phyloP scores from a whole-genome alignment of 2,329 filamentous ascomycete genomes.

The Basipetospora chlamydospora region DNA sequence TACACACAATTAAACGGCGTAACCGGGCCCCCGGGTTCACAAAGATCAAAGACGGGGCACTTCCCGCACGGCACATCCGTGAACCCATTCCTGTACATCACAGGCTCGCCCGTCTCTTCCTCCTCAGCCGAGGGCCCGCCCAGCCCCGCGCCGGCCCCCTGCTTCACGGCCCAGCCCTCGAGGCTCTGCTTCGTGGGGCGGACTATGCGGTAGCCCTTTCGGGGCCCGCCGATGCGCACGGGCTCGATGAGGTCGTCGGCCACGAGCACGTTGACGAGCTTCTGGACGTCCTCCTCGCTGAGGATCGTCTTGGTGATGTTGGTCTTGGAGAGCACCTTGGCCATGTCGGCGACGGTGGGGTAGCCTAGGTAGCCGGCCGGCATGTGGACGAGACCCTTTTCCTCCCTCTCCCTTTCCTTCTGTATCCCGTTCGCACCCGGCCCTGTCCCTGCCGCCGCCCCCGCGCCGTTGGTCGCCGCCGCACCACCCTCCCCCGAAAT shows the following conservation, averaged over 20 bases:
- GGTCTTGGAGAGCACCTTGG: slow-evolving; percentile 53
- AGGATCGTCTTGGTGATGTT: slow-evolving; percentile 57
- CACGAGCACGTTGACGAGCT: slow-evolving; percentile 75
- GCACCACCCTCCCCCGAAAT: slow-evolving; percentile 13
- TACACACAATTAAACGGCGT: slow-evolving; percentile 85
- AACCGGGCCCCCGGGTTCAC: slow-evolving; percentile 79
- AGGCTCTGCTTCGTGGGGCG: slow-evolving; percentile 31
- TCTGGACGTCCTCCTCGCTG: slow-evolving; percentile 62
- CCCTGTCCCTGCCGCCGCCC: too few species aligned
- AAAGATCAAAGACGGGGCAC: slow-evolving; percentile 88
- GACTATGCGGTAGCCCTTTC: slow-evolving; percentile 37
- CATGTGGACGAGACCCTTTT: slow-evolving; percentile 33
- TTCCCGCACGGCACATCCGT: slow-evolving; percentile 82
- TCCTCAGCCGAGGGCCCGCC: slow-evolving; percentile 18
- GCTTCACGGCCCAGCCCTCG: slow-evolving; percentile 21
- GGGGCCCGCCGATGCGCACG: slow-evolving; percentile 30
- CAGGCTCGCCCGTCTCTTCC: not conserved
- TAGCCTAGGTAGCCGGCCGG: slow-evolving; percentile 61
- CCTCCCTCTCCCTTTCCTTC: slow-evolving; percentile 14
- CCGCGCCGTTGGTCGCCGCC: not conserved
- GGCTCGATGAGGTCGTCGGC: slow-evolving; percentile 75
- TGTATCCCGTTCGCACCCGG: too few species aligned
- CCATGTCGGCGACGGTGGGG: slow-evolving; percentile 67
- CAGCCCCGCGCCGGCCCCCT: slow-evolving; percentile 4
- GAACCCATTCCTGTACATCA: slow-evolving; percentile 48